A percentile compares a stretch with the other conserved stretches of the same genome.
These are phyloP conservation scores for Thraustotheca clavata DNA, from an alignment of 352 stramenopile genomes.

Conservation along the genomic window DNA sequence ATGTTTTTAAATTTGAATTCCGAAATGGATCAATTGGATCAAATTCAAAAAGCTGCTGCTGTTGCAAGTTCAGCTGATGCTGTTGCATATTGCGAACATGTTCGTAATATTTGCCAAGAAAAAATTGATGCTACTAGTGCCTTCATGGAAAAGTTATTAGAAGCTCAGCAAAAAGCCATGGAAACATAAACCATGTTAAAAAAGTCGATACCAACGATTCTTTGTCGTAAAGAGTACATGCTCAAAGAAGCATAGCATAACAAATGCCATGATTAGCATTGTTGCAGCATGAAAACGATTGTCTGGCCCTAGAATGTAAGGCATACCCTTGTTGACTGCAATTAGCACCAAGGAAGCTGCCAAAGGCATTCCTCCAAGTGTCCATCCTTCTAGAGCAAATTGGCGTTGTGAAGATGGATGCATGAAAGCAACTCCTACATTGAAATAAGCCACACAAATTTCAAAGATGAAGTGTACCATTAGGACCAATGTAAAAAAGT, in stretches of 20 bases:
- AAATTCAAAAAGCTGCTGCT: constrained; percentile 61
- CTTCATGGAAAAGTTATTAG: constrained; percentile 81
- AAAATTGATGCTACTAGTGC: constrained; percentile 80
- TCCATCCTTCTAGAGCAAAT: constrained; percentile 19
- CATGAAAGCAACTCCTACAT: constrained; percentile 5
- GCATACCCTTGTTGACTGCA: constrained; percentile 9
- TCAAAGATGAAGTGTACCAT: background rate
- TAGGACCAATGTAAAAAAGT: constrained; percentile 8
- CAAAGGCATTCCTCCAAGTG: background rate
- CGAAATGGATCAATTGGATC: constrained; percentile 67
- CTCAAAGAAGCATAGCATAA: constrained; percentile 10
- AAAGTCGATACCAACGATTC: constrained; percentile 19
- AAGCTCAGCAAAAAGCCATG: constrained; percentile 62
- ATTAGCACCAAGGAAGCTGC: constrained; percentile 3
- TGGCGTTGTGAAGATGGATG: constrained; percentile 16
- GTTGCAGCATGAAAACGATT: constrained; percentile 8
- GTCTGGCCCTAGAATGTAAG: constrained; percentile 9
- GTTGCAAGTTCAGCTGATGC: constrained; percentile 73
- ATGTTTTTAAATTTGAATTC: constrained; percentile 53
- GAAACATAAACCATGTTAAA: constrained; percentile 43
- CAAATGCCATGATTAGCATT: background rate
- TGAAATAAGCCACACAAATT: background rate
- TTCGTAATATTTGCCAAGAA: constrained; percentile 78
- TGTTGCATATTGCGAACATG: constrained; percentile 78
- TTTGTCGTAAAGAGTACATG: constrained; percentile 19